phyloP scores from a whole-genome alignment of 176 grass and related monocot genomes.

The Ampelocalamus luodianensis region DNA sequence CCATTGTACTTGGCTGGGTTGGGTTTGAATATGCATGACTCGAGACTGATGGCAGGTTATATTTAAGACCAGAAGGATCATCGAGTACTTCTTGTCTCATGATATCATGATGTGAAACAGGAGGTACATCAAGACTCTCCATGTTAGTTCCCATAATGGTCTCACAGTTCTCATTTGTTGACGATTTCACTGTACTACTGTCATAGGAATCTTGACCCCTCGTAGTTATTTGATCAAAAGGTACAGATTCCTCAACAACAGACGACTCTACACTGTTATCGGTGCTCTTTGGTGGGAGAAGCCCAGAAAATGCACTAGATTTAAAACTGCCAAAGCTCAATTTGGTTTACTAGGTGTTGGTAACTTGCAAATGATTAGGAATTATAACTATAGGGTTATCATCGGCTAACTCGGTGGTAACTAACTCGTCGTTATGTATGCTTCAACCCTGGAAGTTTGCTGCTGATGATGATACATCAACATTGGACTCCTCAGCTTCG shows the following conservation, averaged over 20 bases:
- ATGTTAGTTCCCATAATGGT: conserved; percentile 57
- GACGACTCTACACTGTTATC: conserved; percentile 54
- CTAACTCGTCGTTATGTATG: conserved; percentile 69
- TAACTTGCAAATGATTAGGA: conserved; percentile 90
- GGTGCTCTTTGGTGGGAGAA: conserved; percentile 64
- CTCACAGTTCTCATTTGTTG: conserved; percentile 54
- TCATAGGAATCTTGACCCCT: conserved; percentile 82
- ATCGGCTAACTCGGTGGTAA: conserved; percentile 48
- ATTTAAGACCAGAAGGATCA: conserved; percentile 73
- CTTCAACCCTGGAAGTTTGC: conserved; percentile 74
- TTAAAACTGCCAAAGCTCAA: conserved; percentile 97
- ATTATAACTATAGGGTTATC: conserved; percentile 96
- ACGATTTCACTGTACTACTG: conserved; percentile 46
- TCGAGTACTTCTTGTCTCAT: conserved; percentile 60
- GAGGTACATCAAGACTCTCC: conserved; percentile 69
- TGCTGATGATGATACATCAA: conserved; percentile 56
- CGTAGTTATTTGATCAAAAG: conserved; percentile 62
- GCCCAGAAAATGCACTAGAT: conserved; percentile 94
- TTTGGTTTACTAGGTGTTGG: conserved; percentile 72
- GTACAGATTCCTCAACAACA: conserved; percentile 55
- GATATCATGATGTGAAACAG: conserved; percentile 71
- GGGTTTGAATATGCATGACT: conserved; percentile 62
- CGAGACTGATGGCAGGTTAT: conserved; percentile 78
- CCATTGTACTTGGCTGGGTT: conserved; percentile 61
- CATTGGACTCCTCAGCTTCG: conserved; percentile 69